Evolutionary conservation across 768 basidiomycete species (phyloP), one percentile per base, ranked within the genome.

Genomic region (Boletus subcaerulescens): DNA sequence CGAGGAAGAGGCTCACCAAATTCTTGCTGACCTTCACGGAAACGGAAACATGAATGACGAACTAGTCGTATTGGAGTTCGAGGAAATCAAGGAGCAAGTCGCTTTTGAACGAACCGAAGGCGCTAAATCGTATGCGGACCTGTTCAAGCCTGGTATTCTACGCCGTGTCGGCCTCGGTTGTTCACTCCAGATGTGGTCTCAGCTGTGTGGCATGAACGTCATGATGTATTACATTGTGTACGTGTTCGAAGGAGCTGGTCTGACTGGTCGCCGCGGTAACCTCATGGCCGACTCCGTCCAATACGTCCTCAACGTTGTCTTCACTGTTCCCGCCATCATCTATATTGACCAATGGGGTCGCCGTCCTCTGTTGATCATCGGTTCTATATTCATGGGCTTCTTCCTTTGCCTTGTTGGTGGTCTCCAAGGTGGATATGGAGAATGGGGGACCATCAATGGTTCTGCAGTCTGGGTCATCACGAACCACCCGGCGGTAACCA

Each of bases 291-390:
- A 85, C 73, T 82, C 86, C 10, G 82, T 91, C 13, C 87, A 78
- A 67, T 79, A 75, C 50, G 73, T 76, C 42, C 69, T 76, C 52
- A 76, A 77, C 42, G 73, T 79, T 38, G 65, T 43, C 18, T 64
- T 74, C 60, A 75, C 75, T 57, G 53, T 80, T 26, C 78, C 78
- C 10, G 78, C 78, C 1, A 77, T 81, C 60, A 57, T 79, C 63
- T 89, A 82, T 72, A 87, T 89, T 62, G 89, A 91, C 68, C 78
- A 75, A 69, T 89, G 87, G 86, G 89, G 89, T 54, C 86, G 89
- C 39, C 79, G 88, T 18, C 88, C 89, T 8, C 85, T 91, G 77
- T 74, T 91, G 2, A 74, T 91, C 53, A 71, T 71, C 47, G 89
- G 86, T 29, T 81, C 83, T 3, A 69, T 82, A 4, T 65, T 82